Evolutionary conservation across 805 yeast species (phyloP).

Genomic region (Pichia sporocuriosa): DNA sequence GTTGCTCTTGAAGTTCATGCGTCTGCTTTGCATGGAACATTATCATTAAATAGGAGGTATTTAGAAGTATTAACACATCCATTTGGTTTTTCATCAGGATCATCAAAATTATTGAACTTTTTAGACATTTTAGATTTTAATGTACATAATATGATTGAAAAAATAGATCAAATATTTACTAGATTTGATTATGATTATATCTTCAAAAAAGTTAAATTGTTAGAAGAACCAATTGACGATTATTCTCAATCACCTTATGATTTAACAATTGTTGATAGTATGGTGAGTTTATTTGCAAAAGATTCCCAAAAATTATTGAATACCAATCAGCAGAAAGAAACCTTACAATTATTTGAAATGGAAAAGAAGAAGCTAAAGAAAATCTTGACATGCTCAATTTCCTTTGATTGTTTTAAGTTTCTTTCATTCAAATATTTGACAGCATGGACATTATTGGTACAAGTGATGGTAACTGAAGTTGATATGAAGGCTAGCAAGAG

Average conservation of each 20-base stretch:
- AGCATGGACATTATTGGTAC: conserved; percentile 79
- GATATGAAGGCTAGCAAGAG: conserved; percentile 39
- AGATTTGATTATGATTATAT: conserved; percentile 37
- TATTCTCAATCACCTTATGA: conserved; percentile 32
- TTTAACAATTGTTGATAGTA: conserved; percentile 33
- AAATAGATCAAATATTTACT: conserved; percentile 31
- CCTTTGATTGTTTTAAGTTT: conserved; percentile 41
- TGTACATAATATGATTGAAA: conserved; percentile 38
- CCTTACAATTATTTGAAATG: conserved; percentile 13
- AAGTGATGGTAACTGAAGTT: conserved; percentile 57
- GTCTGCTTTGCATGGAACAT: conserved; percentile 37
- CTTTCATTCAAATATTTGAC: conserved; percentile 59
- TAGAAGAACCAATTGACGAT: conserved; percentile 17
- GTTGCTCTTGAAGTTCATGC: conserved; percentile 69
- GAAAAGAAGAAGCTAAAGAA: conserved; percentile 28
- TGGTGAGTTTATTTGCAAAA: conserved; percentile 22
- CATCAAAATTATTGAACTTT: conserved; percentile 62
- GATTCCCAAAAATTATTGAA: conserved; percentile 22
- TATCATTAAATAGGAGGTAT: conserved; percentile 47
- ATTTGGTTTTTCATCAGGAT: conserved; percentile 44
- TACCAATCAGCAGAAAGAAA: conserved; percentile 13
- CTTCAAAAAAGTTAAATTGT: conserved; percentile 32
- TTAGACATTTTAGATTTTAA: conserved; percentile 64
- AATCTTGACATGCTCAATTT: conserved; percentile 39
- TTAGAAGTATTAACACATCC: conserved; percentile 46